A percentile compares a stretch with the other conserved stretches of the same genome.
Conservation (phyloP, 2,329 filamentous ascomycete genomes). For the Sphaerulina populicola region DNA sequence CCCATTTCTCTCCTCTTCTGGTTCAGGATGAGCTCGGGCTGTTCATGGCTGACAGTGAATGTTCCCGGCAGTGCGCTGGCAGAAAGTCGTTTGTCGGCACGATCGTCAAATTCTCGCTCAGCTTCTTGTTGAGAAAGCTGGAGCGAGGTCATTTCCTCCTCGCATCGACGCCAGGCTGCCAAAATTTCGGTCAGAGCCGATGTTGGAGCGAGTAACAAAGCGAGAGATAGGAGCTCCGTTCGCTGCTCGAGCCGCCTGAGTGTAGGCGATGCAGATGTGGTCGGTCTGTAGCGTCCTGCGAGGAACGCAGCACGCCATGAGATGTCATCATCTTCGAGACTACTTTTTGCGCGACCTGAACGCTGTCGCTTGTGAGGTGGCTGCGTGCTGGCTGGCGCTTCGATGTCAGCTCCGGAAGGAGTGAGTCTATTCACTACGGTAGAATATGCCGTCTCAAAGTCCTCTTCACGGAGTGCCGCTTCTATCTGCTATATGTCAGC, state of each 20-base stretch:
- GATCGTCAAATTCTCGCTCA: slow-evolving; percentile 63
- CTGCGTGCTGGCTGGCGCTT: slow-evolving; percentile 7
- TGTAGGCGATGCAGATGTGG: slow-evolving; percentile 43
- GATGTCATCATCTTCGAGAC: slow-evolving; percentile 49
- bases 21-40: slow-evolving; percentile 31
- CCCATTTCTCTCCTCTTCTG: slow-evolving; percentile 39
- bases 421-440: slow-evolving; percentile 65
- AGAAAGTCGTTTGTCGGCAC: slow-evolving; percentile 46
- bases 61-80: slow-evolving; percentile 37
- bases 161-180: slow-evolving; percentile 65
- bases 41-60: slow-evolving; percentile 34
- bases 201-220: slow-evolving; percentile 64
- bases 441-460: slow-evolving; percentile 79
- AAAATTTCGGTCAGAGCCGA: slow-evolving; percentile 65
- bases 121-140: slow-evolving; percentile 58
- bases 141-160: slow-evolving; percentile 64
- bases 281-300: slow-evolving; percentile 61
- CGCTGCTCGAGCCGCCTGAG: slow-evolving; percentile 69
- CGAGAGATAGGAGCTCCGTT: slow-evolving; percentile 69
- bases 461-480: slow-evolving; percentile 65
- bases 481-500: slow-evolving; percentile 42
- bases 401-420: slow-evolving; percentile 28
- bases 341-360: slow-evolving; percentile 18
- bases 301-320: slow-evolving; percentile 72
- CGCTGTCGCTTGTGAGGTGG: slow-evolving; percentile 9